Percentiles rank a stretch among this genome's conserved stretches.
Evolutionary conservation across 345 rosid genomes (phyloP).

Genomic region (Rhodomyrtus tomentosa): DNA sequence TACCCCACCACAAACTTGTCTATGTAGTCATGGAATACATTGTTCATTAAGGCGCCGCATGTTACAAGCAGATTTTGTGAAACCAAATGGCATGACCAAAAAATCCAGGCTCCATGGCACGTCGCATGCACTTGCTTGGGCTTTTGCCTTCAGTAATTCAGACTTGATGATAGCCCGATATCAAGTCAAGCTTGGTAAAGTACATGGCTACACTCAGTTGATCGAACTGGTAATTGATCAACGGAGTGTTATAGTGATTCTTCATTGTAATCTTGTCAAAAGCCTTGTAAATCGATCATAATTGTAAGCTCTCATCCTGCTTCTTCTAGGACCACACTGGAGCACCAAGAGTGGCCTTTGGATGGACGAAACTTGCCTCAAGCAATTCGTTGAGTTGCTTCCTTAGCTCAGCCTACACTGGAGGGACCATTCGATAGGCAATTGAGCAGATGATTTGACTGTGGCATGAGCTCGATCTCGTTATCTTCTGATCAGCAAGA

Average conservation of each 20-base stretch:
- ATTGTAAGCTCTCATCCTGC: not conserved
- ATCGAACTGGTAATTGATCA: not conserved
- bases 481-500: no score
- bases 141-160: no score
- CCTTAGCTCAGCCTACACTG: not conserved
- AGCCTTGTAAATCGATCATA: not conserved
- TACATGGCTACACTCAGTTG: not conserved
- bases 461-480: no score
- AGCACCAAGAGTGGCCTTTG: not conserved
- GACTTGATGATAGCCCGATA: not conserved
- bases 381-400: no score
- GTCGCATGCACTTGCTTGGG: not conserved
- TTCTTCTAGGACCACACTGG: not conserved
- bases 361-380: not conserved
- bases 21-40: not conserved
- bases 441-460: not conserved
- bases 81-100: not conserved
- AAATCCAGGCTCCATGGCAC: not conserved
- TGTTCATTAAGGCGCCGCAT: not conserved
- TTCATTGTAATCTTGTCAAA: not conserved
- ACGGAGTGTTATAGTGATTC: not conserved
- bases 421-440: not conserved
- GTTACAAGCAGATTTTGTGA: not conserved
- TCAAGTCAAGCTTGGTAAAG: not conserved
- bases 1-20: not conserved